Conservation (phyloP, 2,329 filamentous ascomycete genomes). For the Coccinonectria pachysandricola region DNA sequence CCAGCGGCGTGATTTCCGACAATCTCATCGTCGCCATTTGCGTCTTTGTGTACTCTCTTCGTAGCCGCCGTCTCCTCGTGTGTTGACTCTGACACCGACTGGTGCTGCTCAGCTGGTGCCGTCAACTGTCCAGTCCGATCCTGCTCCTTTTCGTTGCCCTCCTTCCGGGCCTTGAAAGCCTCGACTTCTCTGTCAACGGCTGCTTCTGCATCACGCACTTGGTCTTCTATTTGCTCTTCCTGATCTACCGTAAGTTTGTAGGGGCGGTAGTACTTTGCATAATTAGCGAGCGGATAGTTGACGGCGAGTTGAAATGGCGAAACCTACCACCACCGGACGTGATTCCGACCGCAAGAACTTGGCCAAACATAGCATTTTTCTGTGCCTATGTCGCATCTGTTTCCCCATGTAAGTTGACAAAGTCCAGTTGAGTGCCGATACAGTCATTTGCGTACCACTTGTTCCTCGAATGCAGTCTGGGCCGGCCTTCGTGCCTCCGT, state of each 20-base stretch:
- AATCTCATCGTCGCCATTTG: not conserved
- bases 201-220: conserved; percentile 55
- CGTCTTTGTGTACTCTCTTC: not conserved
- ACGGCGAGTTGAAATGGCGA: too few species aligned
- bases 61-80: too few species aligned
- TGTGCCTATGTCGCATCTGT: conserved; percentile 69
- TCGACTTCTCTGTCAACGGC: conserved; percentile 54
- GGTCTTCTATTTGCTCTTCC: conserved; percentile 58
- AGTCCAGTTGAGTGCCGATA: too few species aligned
- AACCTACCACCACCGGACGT: conserved; percentile 63
- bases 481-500: conserved; percentile 52
- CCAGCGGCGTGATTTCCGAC: not conserved
- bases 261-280: conserved; percentile 72
- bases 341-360: conserved; percentile 62
- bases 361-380: conserved; percentile 60
- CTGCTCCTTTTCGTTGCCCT: conserved; percentile 24
- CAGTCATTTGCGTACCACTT: too few species aligned
- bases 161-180: conserved; percentile 46
- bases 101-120: not conserved
- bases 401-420: conserved; percentile 13
- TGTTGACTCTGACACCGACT: too few species aligned
- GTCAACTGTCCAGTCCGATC: conserved; percentile 6
- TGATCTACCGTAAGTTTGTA: conserved; percentile 64
- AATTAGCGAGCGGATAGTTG: too few species aligned
- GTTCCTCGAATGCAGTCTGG: conserved; percentile 65